Base-by-base conservation (phyloP, 2,329 filamentous ascomycete species). In the Penicillium janthinellum region DNA sequence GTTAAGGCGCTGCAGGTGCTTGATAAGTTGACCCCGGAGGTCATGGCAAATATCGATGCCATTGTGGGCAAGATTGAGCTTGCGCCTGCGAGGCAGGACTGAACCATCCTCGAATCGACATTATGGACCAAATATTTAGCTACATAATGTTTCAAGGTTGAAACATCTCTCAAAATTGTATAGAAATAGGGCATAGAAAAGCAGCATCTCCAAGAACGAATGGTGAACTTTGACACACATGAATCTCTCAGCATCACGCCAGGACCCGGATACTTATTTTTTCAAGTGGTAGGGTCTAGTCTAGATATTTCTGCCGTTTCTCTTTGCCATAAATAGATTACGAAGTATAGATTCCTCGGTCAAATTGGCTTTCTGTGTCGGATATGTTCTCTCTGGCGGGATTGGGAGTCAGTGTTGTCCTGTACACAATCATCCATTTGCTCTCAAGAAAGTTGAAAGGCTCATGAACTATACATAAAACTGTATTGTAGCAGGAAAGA, bases 21-120 rank as follows among this genome's bases (percentile, higher is more conserved):
- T 10, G 37, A 41, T 11, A 28, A 53, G 22, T 6, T 53, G 38
- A 53, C 50, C 6, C 67, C 73, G 5, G 78, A 80, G 60, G 67
- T 79, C 12, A 71, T 83, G 75, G 69, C 77, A 38, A 77, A 82
- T 67, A 82, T 83, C 39, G 56, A 53, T 15, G 50, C 34, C n/a
- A 28, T 53, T 42, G 37, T 53, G 35, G 37, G 35, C 50, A 53
- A 53, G 22, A 42, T 51, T 38, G 49, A 42, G 20, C 50, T 42
- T 41, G 50, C 50, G 12, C 50, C 50, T 14, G 50, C 50, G 12
- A 42, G 50, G 31, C 50, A 53, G 15, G 50, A 53, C 37, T 53
- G 15, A 51, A 25, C 8, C 2, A 44, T 5, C 20, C 39, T 17
- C 15, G n/a, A 41, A 41, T 41, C 17, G 22, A 22, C 22, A 17